Conservation (phyloP, 208 protist genomes). For the Lotmaria passim region DNA sequence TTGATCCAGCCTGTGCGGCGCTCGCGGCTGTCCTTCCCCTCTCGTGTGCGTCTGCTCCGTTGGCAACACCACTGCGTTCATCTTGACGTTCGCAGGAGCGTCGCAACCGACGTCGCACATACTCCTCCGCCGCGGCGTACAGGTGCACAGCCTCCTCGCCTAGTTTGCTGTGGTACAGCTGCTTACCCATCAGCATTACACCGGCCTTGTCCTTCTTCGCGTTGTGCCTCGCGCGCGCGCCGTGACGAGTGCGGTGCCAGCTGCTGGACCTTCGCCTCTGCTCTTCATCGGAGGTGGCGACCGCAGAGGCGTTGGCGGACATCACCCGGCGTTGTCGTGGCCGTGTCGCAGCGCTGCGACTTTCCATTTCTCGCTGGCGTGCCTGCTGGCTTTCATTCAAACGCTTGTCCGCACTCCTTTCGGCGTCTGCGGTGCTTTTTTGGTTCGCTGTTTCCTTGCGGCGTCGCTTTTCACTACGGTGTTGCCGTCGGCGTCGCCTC, state of each 20-base stretch:
- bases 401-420: background rate
- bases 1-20: too few species aligned
- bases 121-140: background rate
- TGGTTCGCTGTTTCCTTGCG: background rate
- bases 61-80: too few species aligned
- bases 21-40: too few species aligned
- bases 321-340: background rate
- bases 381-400: background rate
- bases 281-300: background rate
- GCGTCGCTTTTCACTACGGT: conserved; percentile 1
- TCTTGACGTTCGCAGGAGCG: background rate
- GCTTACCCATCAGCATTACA: background rate
- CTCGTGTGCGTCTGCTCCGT: too few species aligned
- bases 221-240: background rate
- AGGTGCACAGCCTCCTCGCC: background rate
- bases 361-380: background rate
- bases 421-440: background rate
- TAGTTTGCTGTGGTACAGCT: background rate
- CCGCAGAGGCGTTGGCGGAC: background rate
- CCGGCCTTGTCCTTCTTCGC: conserved; percentile 2
- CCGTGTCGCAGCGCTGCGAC: too few species aligned
- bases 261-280: background rate
- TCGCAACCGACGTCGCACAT: conserved; percentile 2
- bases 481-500: conserved; percentile 3
- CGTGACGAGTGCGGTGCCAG: background rate